Percentiles rank a stretch among this genome's conserved stretches.
phyloP scores from a whole-genome alignment of 257 asterid species.

The Phtheirospermum japonicum region DNA sequence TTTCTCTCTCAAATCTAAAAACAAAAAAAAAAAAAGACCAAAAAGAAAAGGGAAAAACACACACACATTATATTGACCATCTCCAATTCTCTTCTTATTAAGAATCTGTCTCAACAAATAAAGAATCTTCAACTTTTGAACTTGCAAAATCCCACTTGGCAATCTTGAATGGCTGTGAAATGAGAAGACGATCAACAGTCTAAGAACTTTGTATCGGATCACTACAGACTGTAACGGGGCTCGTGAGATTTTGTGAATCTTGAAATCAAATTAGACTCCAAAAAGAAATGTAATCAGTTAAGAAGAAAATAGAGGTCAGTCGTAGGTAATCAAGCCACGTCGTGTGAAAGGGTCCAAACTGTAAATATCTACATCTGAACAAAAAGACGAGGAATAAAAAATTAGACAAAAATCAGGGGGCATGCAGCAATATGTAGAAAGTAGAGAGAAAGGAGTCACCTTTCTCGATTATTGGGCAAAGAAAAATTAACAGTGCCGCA shows the following conservation, averaged over 20 bases:
- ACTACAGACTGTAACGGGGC: background rate
- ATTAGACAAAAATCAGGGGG: slow-evolving; percentile 35
- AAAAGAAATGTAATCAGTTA: slow-evolving; percentile 28
- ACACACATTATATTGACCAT: slow-evolving; percentile 50
- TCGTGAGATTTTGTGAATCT: slow-evolving; percentile 30
- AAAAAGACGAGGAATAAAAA: slow-evolving; percentile 28
- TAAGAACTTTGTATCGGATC: background rate
- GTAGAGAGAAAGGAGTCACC: slow-evolving; percentile 41
- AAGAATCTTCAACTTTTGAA: slow-evolving; percentile 43
- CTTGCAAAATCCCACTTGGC: slow-evolving; percentile 36
- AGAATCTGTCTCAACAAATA: slow-evolving; percentile 47
- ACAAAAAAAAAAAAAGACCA: slow-evolving; percentile 20
- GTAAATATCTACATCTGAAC: slow-evolving; percentile 67
- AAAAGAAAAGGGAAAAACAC: too few species aligned
- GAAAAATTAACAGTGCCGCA: too few species aligned
- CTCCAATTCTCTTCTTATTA: slow-evolving; percentile 39
- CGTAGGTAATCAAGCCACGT: slow-evolving; percentile 28
- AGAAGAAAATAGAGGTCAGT: slow-evolving; percentile 18
- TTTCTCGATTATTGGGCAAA: slow-evolving; percentile 51
- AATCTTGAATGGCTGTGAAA: slow-evolving; percentile 21
- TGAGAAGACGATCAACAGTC: slow-evolving; percentile 1
- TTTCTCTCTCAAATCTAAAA: slow-evolving; percentile 31
- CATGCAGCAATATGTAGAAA: slow-evolving; percentile 39
- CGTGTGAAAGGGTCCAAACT: slow-evolving; percentile 37
- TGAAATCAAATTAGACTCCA: slow-evolving; percentile 31